These are phyloP conservation scores for Cystobasidium pallidum DNA, from an alignment of 1,284 basidiomycete species.

Conservation along the genomic window DNA sequence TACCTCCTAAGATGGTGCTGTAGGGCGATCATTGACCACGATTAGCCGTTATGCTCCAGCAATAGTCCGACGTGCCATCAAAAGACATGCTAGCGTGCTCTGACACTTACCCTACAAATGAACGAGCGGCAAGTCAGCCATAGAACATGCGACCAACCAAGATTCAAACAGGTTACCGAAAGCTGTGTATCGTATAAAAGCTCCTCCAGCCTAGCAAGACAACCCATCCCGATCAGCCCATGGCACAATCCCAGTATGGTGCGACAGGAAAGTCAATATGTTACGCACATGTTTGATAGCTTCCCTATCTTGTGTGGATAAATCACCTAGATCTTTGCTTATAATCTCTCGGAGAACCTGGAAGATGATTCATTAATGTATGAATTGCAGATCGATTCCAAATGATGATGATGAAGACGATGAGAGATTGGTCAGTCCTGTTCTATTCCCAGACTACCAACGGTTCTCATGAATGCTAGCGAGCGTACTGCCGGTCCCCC, in stretches of 20 bases:
- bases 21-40: too few species aligned
- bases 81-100: background rate
- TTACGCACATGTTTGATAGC: slow-evolving; percentile 41
- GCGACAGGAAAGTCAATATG: too few species aligned
- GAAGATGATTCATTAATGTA: background rate
- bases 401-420: slow-evolving; percentile 20
- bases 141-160: too few species aligned
- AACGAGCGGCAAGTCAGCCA: background rate
- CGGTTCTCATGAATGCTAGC: too few species aligned
- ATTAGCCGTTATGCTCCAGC: background rate
- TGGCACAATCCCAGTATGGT: too few species aligned
- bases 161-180: slow-evolving; percentile 3
- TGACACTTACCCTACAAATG: slow-evolving; percentile 24
- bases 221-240: too few species aligned
- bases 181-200: slow-evolving; percentile 40
- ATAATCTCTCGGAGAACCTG: slow-evolving; percentile 41
- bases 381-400: slow-evolving; percentile 16
- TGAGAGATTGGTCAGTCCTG: background rate
- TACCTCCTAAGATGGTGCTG: slow-evolving; percentile 34
- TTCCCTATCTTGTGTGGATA: slow-evolving; percentile 39
- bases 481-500: slow-evolving; percentile 29
- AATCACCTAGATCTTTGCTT: slow-evolving; percentile 34
- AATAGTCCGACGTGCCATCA: background rate
- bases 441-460: too few species aligned
- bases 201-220: slow-evolving; percentile 33